phyloP scores from a whole-genome alignment of 257 asterid genomes.

The Penstemon eatonii region DNA sequence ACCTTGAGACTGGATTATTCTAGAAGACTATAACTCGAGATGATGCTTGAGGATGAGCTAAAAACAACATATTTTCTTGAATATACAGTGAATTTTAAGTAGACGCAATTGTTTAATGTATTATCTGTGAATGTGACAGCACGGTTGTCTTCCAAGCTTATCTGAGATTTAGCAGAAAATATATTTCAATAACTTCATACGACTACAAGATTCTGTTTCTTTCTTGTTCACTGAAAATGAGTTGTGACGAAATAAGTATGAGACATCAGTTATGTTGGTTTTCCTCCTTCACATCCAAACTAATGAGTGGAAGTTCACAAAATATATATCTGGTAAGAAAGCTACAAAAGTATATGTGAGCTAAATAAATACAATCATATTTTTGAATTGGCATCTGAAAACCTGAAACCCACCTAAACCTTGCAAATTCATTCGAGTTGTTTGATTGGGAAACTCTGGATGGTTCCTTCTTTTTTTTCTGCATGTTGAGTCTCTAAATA shows the following conservation, averaged over 20 bases:
- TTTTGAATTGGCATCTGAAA: too few relatives aligned
- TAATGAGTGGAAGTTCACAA: background rate
- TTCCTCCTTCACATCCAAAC: conserved; percentile 4
- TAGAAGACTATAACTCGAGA: too few relatives aligned
- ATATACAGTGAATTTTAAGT: too few relatives aligned
- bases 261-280: background rate
- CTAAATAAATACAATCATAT: too few relatives aligned
- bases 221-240: background rate
- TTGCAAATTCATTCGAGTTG: too few relatives aligned
- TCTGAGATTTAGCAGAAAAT: background rate
- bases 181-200: background rate
- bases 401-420: too few relatives aligned
- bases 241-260: background rate
- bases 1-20: too few relatives aligned
- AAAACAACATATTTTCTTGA: background rate
- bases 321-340: conserved; percentile 1
- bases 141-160: background rate
- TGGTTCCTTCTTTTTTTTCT: too few relatives aligned
- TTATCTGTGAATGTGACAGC: too few relatives aligned
- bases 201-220: background rate
- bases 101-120: too few relatives aligned
- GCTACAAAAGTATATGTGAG: background rate
- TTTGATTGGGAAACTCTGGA: background rate
- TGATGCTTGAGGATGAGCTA: too few relatives aligned
- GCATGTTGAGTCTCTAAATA: too few relatives aligned